Percentiles rank a stretch among this genome's conserved stretches.
These are phyloP conservation scores for Hygrophoropsis aurantiaca DNA, from an alignment of 768 basidiomycete genomes.

Conservation along the genomic window DNA sequence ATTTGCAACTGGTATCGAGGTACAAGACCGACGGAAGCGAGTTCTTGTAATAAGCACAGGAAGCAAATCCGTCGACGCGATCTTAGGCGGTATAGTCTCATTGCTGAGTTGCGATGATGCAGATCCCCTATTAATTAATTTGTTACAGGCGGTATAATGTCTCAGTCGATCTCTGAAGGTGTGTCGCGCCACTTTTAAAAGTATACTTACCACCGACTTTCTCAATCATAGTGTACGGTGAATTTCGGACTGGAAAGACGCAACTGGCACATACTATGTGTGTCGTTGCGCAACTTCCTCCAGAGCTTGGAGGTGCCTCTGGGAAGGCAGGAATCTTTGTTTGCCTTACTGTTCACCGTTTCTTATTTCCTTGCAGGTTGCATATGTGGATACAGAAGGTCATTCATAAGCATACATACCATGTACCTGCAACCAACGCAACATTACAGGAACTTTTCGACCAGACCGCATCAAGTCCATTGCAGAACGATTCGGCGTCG, in stretches of 20 bases:
- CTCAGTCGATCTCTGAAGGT: constrained; percentile 95
- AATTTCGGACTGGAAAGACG: constrained; percentile 95
- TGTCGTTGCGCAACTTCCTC: constrained; percentile 84
- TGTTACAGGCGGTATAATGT: constrained; percentile 75
- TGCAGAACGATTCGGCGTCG: constrained; percentile 93
- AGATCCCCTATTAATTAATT: background rate
- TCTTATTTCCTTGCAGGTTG: constrained; percentile 51
- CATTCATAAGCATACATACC: constrained; percentile 10
- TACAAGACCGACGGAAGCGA: constrained; percentile 81
- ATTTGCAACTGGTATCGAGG: constrained; percentile 88
- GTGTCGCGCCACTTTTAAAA: constrained; percentile 1
- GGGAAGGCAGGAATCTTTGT: constrained; percentile 71
- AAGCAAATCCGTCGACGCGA: constrained; percentile 86
- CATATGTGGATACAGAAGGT: constrained; percentile 90
- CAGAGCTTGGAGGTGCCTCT: constrained; percentile 85
- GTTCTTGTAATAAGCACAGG: constrained; percentile 89
- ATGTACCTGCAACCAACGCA: constrained; percentile 19
- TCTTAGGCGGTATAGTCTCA: constrained; percentile 69
- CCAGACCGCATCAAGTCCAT: constrained; percentile 91
- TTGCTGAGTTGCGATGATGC: background rate
- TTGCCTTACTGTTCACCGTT: constrained; percentile 3
- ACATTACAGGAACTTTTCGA: constrained; percentile 78
- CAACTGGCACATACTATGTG: constrained; percentile 96
- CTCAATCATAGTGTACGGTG: constrained; percentile 74
- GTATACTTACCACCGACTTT: constrained; percentile 1